Evolutionary conservation across 441 rosid genomes (phyloP).

Genomic region (Arabidopsis hybrid): DNA sequence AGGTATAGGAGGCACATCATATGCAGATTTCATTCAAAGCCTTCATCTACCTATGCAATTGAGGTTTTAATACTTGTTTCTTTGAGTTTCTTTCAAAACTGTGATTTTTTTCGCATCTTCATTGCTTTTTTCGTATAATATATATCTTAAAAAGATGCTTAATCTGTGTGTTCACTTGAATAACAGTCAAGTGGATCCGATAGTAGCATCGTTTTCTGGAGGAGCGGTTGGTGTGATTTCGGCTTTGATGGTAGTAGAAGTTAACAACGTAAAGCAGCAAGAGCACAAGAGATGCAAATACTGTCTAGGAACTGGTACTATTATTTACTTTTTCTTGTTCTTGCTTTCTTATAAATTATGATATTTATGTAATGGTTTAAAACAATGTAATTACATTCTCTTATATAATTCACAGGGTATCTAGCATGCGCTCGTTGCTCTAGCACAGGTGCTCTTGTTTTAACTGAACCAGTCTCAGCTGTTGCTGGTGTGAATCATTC

Average conservation of each 20-base stretch:
- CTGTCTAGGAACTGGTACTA: slow-evolving; percentile 92
- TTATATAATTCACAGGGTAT: slow-evolving; percentile 64
- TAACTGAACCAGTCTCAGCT: slow-evolving; percentile 75
- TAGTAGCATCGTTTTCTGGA: slow-evolving; percentile 98
- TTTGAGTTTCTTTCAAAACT: neutral
- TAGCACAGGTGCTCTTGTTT: slow-evolving; percentile 79
- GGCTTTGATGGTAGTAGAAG: slow-evolving; percentile 95
- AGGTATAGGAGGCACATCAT: slow-evolving; percentile 95
- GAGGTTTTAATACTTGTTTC: slow-evolving; percentile 56
- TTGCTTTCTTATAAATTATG: neutral
- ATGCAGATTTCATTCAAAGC: slow-evolving; percentile 79
- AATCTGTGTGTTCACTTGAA: slow-evolving; percentile 20
- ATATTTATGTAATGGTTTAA: neutral
- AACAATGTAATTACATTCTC: slow-evolving; percentile 3
- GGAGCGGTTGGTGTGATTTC: slow-evolving; percentile 99
- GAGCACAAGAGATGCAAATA: slow-evolving; percentile 98
- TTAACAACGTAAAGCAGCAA: slow-evolving; percentile 95
- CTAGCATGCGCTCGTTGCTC: slow-evolving; percentile 98
- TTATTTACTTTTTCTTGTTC: neutral
- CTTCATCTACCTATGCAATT: slow-evolving; percentile 91
- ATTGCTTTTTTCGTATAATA: neutral
- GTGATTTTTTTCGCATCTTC: neutral
- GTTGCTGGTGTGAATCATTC: slow-evolving; percentile 57
- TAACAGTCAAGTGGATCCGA: slow-evolving; percentile 94
- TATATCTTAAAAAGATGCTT: slow-evolving; percentile 4